Conservation (phyloP, 2,329 filamentous ascomycete species). For the Alternaria brassicae region DNA sequence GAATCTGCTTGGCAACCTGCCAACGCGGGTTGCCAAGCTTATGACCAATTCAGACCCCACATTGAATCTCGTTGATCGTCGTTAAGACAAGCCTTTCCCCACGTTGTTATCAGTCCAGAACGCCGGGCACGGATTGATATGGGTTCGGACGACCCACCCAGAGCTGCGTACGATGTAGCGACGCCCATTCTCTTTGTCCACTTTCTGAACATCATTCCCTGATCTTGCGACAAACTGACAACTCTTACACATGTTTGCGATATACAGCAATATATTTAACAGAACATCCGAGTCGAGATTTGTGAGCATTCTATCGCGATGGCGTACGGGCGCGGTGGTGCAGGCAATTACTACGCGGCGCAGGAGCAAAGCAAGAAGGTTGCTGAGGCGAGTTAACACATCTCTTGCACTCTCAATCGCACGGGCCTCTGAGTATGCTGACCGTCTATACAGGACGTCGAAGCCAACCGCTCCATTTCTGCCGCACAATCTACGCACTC, state of each 20-base stretch:
- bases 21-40: conserved; percentile 31
- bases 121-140: conserved; percentile 11
- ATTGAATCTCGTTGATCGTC: conserved; percentile 11
- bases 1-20: conserved; percentile 5
- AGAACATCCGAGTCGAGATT: neutral
- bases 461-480: conserved; percentile 45
- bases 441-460: conserved; percentile 44
- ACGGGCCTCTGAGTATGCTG: neutral
- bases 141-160: conserved; percentile 20
- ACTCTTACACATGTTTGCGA: neutral
- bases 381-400: conserved; percentile 33
- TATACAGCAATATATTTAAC: neutral
- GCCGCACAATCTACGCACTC: conserved; percentile 15
- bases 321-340: conserved; percentile 54
- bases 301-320: conserved; percentile 16
- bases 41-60: conserved; percentile 41
- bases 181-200: neutral
- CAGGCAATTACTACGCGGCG: conserved; percentile 53
- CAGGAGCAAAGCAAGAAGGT: conserved; percentile 41
- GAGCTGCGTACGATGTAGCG: conserved; percentile 17
- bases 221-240: neutral
- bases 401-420: neutral
- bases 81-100: conserved; percentile 33
- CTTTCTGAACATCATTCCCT: neutral
- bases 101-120: conserved; percentile 30